Evolutionary conservation across 1,139 yeast genomes (phyloP).

Genomic region (Blastobotrys apis): DNA sequence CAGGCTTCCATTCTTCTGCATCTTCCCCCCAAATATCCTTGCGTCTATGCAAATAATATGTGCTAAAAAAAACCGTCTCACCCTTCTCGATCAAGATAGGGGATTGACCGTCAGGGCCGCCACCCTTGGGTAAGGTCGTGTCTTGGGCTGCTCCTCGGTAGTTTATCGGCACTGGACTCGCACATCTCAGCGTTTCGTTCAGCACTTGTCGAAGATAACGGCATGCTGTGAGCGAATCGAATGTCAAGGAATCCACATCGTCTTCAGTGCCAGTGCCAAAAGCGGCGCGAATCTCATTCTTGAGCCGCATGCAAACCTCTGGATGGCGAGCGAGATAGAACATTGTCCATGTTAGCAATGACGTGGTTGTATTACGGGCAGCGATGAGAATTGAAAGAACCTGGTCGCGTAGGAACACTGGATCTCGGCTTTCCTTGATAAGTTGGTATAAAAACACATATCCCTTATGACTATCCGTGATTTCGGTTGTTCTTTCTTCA

Average conservation of each 20-base stretch:
- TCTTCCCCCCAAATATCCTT: slow-evolving; percentile 46
- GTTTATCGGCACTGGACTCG: slow-evolving; percentile 32
- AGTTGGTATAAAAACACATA: slow-evolving; percentile 49
- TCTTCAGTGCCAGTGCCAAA: slow-evolving; percentile 16
- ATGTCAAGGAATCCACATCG: slow-evolving; percentile 29
- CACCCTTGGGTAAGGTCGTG: slow-evolving; percentile 49
- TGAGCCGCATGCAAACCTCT: slow-evolving; percentile 37
- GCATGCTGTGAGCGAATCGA: slow-evolving; percentile 46
- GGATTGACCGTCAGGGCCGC: slow-evolving; percentile 41
- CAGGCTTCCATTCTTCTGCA: slow-evolving; percentile 46
- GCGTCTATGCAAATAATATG: slow-evolving; percentile 45
- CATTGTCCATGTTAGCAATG: slow-evolving; percentile 44
- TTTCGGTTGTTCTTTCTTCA: slow-evolving; percentile 10
- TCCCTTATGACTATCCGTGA: slow-evolving; percentile 8
- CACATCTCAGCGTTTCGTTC: slow-evolving; percentile 29
- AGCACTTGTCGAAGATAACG: slow-evolving; percentile 24
- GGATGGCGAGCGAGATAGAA: slow-evolving; percentile 46
- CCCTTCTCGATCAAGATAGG: slow-evolving; percentile 43
- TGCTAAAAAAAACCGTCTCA: slow-evolving; percentile 22
- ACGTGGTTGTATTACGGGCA: slow-evolving; percentile 54
- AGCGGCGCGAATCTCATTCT: slow-evolving; percentile 34
- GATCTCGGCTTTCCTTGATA: slow-evolving; percentile 46
- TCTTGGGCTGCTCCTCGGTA: slow-evolving; percentile 28
- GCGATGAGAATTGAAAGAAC: slow-evolving; percentile 48
- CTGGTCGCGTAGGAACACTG: slow-evolving; percentile 46